phyloP scores from a whole-genome alignment of 371 early-diverging fungal genomes.

The Entomophthora muscae region DNA sequence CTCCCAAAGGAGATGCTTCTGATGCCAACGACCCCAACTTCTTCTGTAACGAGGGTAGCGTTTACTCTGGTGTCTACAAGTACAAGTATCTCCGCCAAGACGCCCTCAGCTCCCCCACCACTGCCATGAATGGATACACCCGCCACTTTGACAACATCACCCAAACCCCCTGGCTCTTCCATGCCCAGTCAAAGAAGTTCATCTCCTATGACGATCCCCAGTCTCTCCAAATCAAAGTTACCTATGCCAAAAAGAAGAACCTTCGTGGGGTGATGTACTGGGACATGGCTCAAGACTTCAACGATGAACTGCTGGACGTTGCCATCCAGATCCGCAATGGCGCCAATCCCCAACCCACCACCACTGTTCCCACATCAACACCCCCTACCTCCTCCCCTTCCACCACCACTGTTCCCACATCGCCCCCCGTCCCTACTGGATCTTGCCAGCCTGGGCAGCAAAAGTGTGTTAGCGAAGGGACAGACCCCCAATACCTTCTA shows the following conservation, averaged over 20 bases:
- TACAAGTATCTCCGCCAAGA: too few species aligned
- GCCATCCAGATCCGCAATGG: slow-evolving; percentile 12
- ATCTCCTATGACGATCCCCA: too few species aligned
- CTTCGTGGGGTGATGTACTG: slow-evolving; percentile 49
- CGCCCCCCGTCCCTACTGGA: not conserved
- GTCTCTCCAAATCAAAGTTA: slow-evolving; percentile 31
- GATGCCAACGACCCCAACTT: slow-evolving; percentile 19
- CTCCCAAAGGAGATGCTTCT: slow-evolving; percentile 27
- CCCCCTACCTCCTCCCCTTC: not conserved
- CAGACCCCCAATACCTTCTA: not conserved
- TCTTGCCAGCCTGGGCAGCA: not conserved
- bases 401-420: not conserved
- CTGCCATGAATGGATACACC: too few species aligned
- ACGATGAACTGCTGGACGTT: slow-evolving; percentile 26
- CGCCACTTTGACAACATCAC: slow-evolving; percentile 38
- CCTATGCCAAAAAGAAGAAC: too few species aligned
- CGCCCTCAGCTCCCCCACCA: too few species aligned
- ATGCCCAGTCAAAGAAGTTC: too few species aligned
- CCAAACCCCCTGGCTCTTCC: slow-evolving; percentile 50
- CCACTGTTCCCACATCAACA: not conserved
- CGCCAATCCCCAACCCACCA: not conserved
- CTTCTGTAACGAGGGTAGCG: slow-evolving; percentile 26
- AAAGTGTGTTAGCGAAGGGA: not conserved
- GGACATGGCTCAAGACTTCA: slow-evolving; percentile 25
- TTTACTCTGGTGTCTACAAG: slow-evolving; percentile 39